Evolutionary conservation across 1,284 basidiomycete species (phyloP).

Genomic region (Sanghuangporus baumii): DNA sequence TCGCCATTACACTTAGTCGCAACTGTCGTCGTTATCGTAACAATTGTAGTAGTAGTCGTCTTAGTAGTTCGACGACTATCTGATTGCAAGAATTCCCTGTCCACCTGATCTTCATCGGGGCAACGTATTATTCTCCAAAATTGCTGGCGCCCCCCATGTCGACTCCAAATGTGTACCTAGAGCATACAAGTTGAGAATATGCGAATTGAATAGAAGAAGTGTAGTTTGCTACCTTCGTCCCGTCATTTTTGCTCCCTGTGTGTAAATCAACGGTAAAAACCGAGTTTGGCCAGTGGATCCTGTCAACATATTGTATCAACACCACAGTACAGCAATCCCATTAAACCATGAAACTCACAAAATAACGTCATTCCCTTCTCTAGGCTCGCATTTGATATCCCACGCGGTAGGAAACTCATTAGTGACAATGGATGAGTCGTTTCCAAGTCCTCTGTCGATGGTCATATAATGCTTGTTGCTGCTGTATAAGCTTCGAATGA

Average conservation of each 20-base stretch:
- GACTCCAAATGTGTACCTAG: background rate
- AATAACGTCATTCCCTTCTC: background rate
- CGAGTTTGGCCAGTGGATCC: background rate
- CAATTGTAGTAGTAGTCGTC: background rate
- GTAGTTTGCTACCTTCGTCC: background rate
- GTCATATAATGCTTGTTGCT: slow-evolving; percentile 1
- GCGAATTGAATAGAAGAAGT: background rate
- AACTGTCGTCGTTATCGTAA: background rate
- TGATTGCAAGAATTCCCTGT: background rate
- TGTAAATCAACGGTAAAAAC: background rate
- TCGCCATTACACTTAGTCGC: no score
- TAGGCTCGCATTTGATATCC: slow-evolving; percentile 1
- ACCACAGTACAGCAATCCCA: background rate
- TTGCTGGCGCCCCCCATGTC: background rate
- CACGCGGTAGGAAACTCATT: slow-evolving; percentile 10
- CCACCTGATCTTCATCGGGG: background rate
- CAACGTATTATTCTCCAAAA: slow-evolving; percentile 1
- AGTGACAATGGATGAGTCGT: background rate
- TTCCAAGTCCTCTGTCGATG: background rate
- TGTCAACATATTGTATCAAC: background rate
- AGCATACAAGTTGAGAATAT: background rate
- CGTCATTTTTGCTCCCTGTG: background rate
- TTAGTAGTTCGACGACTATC: background rate
- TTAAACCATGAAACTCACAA: background rate
- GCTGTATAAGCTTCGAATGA: slow-evolving; percentile 9